Evolutionary conservation across 306 rosid species (phyloP).

Genomic region (Adenanthera pavonina): DNA sequence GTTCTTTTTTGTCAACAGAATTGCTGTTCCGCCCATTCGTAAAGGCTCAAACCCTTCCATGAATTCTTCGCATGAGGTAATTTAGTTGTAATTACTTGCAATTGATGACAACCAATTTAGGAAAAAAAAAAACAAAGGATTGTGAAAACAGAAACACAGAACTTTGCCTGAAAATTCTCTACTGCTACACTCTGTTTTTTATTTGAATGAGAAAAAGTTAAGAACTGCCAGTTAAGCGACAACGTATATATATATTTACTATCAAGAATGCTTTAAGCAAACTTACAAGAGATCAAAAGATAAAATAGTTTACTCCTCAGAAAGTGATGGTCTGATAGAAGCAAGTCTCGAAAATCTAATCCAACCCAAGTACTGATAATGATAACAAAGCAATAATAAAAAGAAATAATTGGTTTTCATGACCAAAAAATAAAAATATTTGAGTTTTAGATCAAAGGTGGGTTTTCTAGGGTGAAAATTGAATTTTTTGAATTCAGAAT

Average conservation of each 20-base stretch:
- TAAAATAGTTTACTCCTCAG: constrained; percentile 72
- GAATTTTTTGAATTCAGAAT: no score
- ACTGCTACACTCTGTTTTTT: constrained; percentile 88
- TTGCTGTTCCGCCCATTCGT: background rate
- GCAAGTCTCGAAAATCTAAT: constrained; percentile 88
- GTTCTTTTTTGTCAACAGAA: no score
- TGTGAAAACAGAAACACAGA: background rate
- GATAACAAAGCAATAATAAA: constrained; percentile 34
- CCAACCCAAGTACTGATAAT: constrained; percentile 99
- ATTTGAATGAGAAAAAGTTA: constrained; percentile 60
- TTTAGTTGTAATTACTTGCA: constrained; percentile 34
- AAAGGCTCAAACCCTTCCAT: background rate
- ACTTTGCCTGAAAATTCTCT: constrained; percentile 87
- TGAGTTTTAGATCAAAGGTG: no score
- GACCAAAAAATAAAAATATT: no score
- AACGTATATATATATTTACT: constrained; percentile 40
- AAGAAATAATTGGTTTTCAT: no score
- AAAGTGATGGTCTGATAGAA: constrained; percentile 81
- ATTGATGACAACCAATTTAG: background rate
- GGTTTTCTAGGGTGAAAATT: no score
- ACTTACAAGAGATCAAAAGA: constrained; percentile 25
- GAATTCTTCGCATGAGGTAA: constrained; percentile 16
- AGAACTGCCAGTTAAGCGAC: constrained; percentile 80
- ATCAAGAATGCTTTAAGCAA: constrained; percentile 16
- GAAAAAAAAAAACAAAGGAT: background rate